Evolutionary conservation across 208 protist species (phyloP), one percentile per base, ranked within the genome.

Genomic region (Trypanosoma avium): DNA sequence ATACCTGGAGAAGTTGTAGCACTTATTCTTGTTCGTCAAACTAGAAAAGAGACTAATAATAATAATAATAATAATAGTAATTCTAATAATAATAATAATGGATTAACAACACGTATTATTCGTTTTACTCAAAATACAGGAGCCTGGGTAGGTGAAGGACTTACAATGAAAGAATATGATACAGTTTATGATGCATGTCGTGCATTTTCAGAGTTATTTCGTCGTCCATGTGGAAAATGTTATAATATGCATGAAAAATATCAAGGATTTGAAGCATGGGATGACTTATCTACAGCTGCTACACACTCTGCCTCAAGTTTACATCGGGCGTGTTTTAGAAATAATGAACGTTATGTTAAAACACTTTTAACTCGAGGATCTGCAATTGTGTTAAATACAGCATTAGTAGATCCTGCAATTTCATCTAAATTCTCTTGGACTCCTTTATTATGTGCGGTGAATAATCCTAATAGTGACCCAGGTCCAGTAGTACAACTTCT

Each of bases 241-340:
- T 67, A 67, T 29, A 27, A 56, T 6, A 8, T 67, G 17, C 63
- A 5, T 3, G 35, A 55, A 9, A 43, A 15, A 3, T 19, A 17
- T 3, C 30, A 26, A 4, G 40, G 36, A 10, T 22, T 8, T 3
- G 5, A n/a, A 12, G 17, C 19, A 35, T 15, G n/a, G 32, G 40
- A 15, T 24, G 38, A 38, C 0, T 21, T 45, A 2, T 27, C 10
- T 21, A 54, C 12, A 1, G 70, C 43, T 10, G 33, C n/a, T 3
- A 15, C 59, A 8, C 38, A 55, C 42, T 55, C 48, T 33, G 32
- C 42, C 56, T 92, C 77, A 0, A 67, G 80, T 26, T 70, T 96
- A 46, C 86, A 96, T 63, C 80, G 82, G 33, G 86, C 90, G n/a
- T 96, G 90, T 64, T 96, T 92, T 67, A 77, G 82, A 36, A 92